phyloP scores from a whole-genome alignment of 202 grass and related monocot species.

The Zizania palustris region DNA sequence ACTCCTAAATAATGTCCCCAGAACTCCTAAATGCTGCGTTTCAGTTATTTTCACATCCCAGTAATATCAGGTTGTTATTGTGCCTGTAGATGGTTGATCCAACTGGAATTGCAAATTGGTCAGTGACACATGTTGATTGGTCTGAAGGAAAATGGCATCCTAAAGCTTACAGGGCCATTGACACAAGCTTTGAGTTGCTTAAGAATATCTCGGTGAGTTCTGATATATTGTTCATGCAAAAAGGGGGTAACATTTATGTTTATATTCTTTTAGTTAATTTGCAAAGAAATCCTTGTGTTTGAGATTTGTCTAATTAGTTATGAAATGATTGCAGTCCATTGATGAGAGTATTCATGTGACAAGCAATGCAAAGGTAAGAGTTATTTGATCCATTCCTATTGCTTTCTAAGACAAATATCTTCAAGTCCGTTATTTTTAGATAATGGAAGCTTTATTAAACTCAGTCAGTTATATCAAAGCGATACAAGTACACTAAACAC shows the following conservation, averaged over 20 bases:
- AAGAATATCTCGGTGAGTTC: slow-evolving; percentile 81
- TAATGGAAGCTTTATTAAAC: too few species aligned
- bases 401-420: neutral
- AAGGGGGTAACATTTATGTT: neutral
- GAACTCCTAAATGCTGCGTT: neutral
- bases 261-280: slow-evolving; percentile 4
- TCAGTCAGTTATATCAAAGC: too few species aligned
- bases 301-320: slow-evolving; percentile 29
- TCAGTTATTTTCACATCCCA: slow-evolving; percentile 14
- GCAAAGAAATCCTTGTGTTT: neutral
- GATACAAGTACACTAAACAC: too few species aligned
- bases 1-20: too few species aligned
- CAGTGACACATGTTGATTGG: slow-evolving; percentile 97
- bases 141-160: slow-evolving; percentile 99
- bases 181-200: slow-evolving; percentile 85
- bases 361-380: slow-evolving; percentile 82
- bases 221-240: slow-evolving; percentile 1
- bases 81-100: slow-evolving; percentile 85
- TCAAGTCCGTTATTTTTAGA: neutral
- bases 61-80: neutral
- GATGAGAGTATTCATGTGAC: slow-evolving; percentile 78
- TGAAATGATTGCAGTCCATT: slow-evolving; percentile 63
- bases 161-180: slow-evolving; percentile 79
- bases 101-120: slow-evolving; percentile 93
- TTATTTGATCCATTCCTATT: slow-evolving; percentile 1